phyloP scores from a whole-genome alignment of 805 yeast species.

The Suhomyces sp. region DNA sequence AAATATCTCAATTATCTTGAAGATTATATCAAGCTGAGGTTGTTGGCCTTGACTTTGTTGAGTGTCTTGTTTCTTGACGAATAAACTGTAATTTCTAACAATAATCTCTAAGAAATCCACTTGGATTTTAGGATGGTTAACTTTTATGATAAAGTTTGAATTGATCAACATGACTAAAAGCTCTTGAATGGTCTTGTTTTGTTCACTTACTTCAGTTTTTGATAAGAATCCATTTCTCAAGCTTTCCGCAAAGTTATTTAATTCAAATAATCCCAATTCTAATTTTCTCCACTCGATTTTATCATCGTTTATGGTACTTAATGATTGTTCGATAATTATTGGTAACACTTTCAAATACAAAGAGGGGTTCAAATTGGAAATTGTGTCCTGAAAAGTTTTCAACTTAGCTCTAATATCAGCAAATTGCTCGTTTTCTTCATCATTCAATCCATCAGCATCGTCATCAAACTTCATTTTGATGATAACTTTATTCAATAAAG shows the following conservation, averaged over 20 bases:
- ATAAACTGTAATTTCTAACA: slow-evolving; percentile 71
- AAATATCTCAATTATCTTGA: slow-evolving; percentile 71
- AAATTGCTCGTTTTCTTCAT: slow-evolving; percentile 72
- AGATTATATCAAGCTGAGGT: slow-evolving; percentile 41
- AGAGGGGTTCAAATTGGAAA: slow-evolving; percentile 56
- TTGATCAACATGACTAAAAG: slow-evolving; percentile 57
- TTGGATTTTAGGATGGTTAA: slow-evolving; percentile 81
- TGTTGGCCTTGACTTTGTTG: neutral
- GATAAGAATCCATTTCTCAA: slow-evolving; percentile 73
- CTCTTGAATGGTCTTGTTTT: slow-evolving; percentile 59
- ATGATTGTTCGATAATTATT: slow-evolving; percentile 50
- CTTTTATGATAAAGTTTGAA: slow-evolving; percentile 42
- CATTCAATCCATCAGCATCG: slow-evolving; percentile 61
- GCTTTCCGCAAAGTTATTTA: slow-evolving; percentile 76
- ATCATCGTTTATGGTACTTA: slow-evolving; percentile 34
- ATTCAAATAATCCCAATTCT: slow-evolving; percentile 84
- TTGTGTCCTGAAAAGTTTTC: slow-evolving; percentile 80
- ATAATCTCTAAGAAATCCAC: slow-evolving; percentile 80
- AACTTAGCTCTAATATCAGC: slow-evolving; percentile 73
- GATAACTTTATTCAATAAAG: slow-evolving; percentile 67
- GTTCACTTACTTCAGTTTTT: slow-evolving; percentile 57
- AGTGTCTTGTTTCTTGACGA: slow-evolving; percentile 23
- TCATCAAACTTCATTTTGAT: slow-evolving; percentile 78
- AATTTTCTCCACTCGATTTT: slow-evolving; percentile 71
- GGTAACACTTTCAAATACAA: slow-evolving; percentile 62